Evolutionary conservation across 2,329 filamentous ascomycete species (phyloP).

Genomic region (Endothia cerciana): DNA sequence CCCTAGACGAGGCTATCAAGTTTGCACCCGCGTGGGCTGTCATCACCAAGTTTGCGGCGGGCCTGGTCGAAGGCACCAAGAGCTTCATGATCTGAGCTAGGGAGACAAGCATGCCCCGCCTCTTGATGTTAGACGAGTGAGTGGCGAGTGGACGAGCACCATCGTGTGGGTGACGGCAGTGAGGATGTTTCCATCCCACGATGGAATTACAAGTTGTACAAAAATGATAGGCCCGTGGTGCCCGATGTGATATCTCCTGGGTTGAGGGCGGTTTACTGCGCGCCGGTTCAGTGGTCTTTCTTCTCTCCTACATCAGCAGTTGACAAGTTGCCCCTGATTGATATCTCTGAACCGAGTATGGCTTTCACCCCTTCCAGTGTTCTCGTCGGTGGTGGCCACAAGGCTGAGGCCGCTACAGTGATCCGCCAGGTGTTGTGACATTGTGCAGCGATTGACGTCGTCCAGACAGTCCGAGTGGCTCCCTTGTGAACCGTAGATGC

Average conservation of each 20-base stretch:
- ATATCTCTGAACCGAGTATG: neutral
- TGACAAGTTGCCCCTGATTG: neutral
- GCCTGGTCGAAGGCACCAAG: slow-evolving; percentile 80
- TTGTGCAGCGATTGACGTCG: neutral
- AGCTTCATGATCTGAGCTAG: slow-evolving; percentile 58
- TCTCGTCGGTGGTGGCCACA: neutral
- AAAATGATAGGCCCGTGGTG: neutral
- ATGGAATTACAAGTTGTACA: neutral
- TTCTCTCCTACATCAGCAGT: neutral
- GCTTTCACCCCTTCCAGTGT: neutral
- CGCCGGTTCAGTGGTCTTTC: neutral
- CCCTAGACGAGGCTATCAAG: slow-evolving; percentile 76
- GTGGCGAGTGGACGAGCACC: neutral
- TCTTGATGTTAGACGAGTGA: neutral
- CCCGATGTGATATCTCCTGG: neutral
- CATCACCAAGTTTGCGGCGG: slow-evolving; percentile 74
- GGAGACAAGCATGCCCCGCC: no score
- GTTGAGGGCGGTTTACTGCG: neutral
- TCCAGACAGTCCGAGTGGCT: neutral
- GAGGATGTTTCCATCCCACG: neutral
- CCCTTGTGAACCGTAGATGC: neutral
- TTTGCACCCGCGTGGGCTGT: slow-evolving; percentile 82
- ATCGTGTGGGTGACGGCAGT: neutral
- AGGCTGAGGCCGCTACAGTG: neutral
- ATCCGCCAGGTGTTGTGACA: neutral